Percentiles rank a stretch among this genome's conserved stretches.
These are phyloP conservation scores for Pachysandra terminalis DNA, from an alignment of 164 flowering plant species.

Conservation along the genomic window DNA sequence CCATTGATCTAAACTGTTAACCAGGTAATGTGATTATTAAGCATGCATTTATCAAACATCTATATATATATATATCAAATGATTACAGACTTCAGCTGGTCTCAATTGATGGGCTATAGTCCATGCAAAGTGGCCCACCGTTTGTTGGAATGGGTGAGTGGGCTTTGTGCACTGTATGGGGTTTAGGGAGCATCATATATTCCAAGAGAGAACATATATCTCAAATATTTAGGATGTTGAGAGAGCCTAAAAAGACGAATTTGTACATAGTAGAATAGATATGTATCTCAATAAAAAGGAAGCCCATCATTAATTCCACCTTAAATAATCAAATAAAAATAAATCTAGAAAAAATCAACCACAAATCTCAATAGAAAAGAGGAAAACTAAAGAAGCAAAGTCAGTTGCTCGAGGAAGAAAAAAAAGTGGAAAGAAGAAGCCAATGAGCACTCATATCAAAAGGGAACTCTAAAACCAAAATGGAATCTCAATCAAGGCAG, in stretches of 20 bases:
- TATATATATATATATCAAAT: background rate
- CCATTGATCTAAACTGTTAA: background rate
- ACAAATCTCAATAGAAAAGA: constrained; percentile 45
- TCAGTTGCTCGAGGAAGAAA: constrained; percentile 88
- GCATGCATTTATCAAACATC: background rate
- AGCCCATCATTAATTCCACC: constrained; percentile 51
- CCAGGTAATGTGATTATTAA: too few relatives aligned
- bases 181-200: background rate
- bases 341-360: constrained; percentile 36
- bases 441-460: constrained; percentile 51
- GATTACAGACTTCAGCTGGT: background rate
- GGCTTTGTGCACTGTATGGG: background rate
- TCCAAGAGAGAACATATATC: background rate
- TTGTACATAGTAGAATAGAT: constrained; percentile 30
- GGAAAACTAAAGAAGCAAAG: constrained; percentile 29
- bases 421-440: constrained; percentile 36
- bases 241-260: constrained; percentile 48
- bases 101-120: background rate
- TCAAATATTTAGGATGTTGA: background rate
- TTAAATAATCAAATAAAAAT: constrained; percentile 23
- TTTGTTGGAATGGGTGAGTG: background rate
- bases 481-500: constrained; percentile 33
- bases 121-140: background rate
- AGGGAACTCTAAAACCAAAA: constrained; percentile 18
- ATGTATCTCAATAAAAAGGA: constrained; percentile 33